Evolutionary conservation across 2,329 filamentous ascomycete species (phyloP).

Genomic region (Talaromyces sp.): DNA sequence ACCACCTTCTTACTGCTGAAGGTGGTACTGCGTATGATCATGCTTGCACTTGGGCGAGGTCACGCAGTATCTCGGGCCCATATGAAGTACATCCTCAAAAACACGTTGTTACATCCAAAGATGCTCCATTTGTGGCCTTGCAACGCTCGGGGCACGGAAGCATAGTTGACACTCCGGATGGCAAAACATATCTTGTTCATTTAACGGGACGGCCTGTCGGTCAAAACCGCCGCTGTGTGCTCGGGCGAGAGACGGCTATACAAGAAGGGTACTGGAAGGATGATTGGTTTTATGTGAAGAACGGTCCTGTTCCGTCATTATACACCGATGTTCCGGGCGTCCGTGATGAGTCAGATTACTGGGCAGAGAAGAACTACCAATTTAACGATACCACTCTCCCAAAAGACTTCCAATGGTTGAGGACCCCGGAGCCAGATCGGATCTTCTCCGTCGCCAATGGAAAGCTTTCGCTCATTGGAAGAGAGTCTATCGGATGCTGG

Average conservation of each 20-base stretch:
- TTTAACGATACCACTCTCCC: constrained; percentile 3
- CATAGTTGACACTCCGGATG: constrained; percentile 15
- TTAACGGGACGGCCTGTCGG: constrained; percentile 16
- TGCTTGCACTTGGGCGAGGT: constrained; percentile 50
- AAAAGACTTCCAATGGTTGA: constrained; percentile 17
- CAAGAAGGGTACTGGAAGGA: constrained; percentile 17
- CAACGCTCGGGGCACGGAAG: constrained; percentile 17
- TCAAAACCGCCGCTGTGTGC: constrained; percentile 16
- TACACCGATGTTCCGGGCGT: constrained; percentile 14
- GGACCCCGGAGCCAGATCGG: constrained; percentile 8
- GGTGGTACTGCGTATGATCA: constrained; percentile 50
- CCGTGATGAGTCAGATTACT: constrained; percentile 11
- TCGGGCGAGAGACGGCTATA: constrained; percentile 17
- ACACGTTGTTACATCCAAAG: constrained; percentile 43
- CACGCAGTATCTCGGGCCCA: constrained; percentile 45
- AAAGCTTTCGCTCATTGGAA: constrained; percentile 13
- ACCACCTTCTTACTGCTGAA: constrained; percentile 51
- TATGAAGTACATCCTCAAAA: constrained; percentile 45
- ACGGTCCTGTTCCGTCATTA: constrained; percentile 16
- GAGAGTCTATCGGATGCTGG: constrained; percentile 17
- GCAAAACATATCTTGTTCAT: constrained; percentile 17
- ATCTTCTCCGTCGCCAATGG: constrained; percentile 10
- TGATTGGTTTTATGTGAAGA: constrained; percentile 16
- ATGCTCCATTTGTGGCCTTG: constrained; percentile 15
- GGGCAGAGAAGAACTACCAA: constrained; percentile 11